Evolutionary conservation across 257 asterid species (phyloP), one percentile per base, ranked within the genome.

Genomic region (Scutellaria galericulata): DNA sequence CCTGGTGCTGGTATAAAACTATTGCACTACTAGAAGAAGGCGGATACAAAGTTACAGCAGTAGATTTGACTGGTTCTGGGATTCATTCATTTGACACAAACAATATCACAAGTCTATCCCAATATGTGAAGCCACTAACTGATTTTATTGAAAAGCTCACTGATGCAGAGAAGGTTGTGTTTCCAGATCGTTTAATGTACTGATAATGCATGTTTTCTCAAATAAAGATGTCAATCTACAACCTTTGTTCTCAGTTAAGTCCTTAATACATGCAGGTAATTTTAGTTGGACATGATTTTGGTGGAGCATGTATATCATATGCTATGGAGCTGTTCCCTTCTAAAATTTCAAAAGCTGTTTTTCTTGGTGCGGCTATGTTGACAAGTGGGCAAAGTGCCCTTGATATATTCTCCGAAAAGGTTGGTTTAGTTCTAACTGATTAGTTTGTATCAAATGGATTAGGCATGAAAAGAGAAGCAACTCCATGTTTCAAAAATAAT

Each of bases 1-100:
- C 99, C 55, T 95, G 99, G 99, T 95, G 99, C 84, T 95, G 99
- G 99, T 95, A 95, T 80, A 95, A 95, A 80, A 92, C 91, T 78
- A 95, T 95, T 68, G 96, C 99, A 46, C 88, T 92, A 40, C 75
- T 95, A 37, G 97, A 95, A 84, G 97, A 92, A 77, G 75, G 56
- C 75, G 98, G 99, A 67, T 92, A 78, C 81, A 95, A 86, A 83
- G 99, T 92, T 72, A 92, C 99, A 61, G 99, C 99, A 2, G 78
- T 95, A 57, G 98, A 95, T 82, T 83, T 95, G 85, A 88, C 96
- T 70, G 99, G 98, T 76, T 87, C 99, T 52, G 99, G 99, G 54
- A 82, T 95, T 70, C 88, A 95, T 87, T 90, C 99, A 9, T 90
- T 84, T 37, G 96, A 95, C 82, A 80, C 98, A 73, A 92, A 95